Percentiles rank a stretch among this genome's conserved stretches.
Conservation (phyloP, 805 yeast species). For the Candida patagonica region DNA sequence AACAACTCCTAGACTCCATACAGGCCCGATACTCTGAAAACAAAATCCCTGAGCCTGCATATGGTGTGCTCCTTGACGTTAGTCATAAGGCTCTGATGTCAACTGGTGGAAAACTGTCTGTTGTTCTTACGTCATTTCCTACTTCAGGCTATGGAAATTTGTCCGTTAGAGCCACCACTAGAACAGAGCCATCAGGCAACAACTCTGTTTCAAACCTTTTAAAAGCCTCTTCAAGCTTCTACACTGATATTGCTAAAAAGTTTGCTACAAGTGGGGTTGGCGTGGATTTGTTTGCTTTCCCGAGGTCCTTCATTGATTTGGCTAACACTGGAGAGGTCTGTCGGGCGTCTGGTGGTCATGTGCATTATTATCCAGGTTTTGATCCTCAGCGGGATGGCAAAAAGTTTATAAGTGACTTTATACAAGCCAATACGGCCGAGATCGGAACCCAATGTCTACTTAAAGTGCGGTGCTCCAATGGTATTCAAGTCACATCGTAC, state of each 20-base stretch:
- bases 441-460: conserved; percentile 77
- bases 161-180: conserved; percentile 22
- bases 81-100: conserved; percentile 51
- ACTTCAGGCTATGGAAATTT: conserved; percentile 70
- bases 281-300: conserved; percentile 63
- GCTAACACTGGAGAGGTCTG: conserved; percentile 62
- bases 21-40: conserved; percentile 38
- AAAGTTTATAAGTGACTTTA: conserved; percentile 49
- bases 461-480: conserved; percentile 80
- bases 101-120: conserved; percentile 71
- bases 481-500: conserved; percentile 70
- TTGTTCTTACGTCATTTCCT: conserved; percentile 61
- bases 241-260: conserved; percentile 48
- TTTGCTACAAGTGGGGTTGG: conserved; percentile 55
- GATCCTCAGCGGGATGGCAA: conserved; percentile 60
- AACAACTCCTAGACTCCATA: conserved; percentile 54
- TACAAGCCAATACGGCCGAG: conserved; percentile 13
- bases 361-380: conserved; percentile 60
- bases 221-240: conserved; percentile 53
- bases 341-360: conserved; percentile 59
- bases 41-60: conserved; percentile 51
- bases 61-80: conserved; percentile 68
- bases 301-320: conserved; percentile 58
- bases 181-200: conserved; percentile 13
- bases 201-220: conserved; percentile 41